Evolutionary conservation across 1,284 basidiomycete species (phyloP), one percentile per base, ranked within the genome.

Genomic region (Takashimella koratensis): DNA sequence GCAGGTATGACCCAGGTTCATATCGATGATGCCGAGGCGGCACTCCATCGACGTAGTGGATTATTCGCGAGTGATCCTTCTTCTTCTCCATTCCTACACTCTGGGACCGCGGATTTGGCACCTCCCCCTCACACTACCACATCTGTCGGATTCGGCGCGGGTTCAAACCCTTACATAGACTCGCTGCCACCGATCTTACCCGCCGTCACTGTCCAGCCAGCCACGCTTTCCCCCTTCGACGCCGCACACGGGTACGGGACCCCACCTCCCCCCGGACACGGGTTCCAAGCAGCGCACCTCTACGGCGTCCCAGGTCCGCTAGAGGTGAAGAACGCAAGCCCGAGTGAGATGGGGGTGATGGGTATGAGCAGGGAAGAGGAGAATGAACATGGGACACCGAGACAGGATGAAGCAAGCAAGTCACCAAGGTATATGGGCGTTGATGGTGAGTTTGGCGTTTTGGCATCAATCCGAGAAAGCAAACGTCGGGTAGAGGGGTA

Each of bases 371-470:
- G n/a, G 48, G 43, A 36, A 2, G 26, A 51, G 16, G 53, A 51
- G 30, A 36, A 36, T 24, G 50, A 52, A 4, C 47, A 45, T 12
- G 49, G 40, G 10, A 56, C 26, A 44, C 41, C 30, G 25, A 53
- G 44, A 24, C 21, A 45, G 51, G 49, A 53, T 12, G 52, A 42
- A 47, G 23, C 46, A 26, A 43, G 52, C 40, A 40, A 47, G 8
- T 54, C 45, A 23, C 62, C 63, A 4, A 55, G 63, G 25, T 60
- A 57, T 22, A 40, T 63, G 22, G 59, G 61, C 25, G 49, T 65
- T 12, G 58, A 65, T 45, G 63, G 63, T 65, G 42, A 57, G 62
- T 65, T 4, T 3, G 10, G n/a, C n/a, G n/a, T n/a, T n/a, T n/a
- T n/a, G n/a, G n/a, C n/a, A n/a, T n/a, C n/a, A n/a, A n/a, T n/a